phyloP scores from a whole-genome alignment of 2,329 filamentous ascomycete species.

The Alternaria solani region DNA sequence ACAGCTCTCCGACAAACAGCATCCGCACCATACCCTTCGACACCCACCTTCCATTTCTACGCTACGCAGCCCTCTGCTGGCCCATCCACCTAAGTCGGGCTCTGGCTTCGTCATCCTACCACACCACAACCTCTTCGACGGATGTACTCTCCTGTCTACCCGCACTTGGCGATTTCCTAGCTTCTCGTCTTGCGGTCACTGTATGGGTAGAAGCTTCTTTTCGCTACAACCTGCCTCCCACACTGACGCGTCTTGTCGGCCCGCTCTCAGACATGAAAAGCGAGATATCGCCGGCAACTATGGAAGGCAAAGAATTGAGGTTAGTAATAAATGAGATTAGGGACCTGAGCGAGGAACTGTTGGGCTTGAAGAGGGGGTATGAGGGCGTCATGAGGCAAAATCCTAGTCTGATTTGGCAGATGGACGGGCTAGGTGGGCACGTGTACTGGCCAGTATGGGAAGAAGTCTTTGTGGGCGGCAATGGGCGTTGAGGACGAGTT shows the following conservation, averaged over 20 bases:
- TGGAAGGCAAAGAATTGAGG: slow-evolving; percentile 37
- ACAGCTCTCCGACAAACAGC: slow-evolving; percentile 9
- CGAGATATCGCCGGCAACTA: slow-evolving; percentile 31
- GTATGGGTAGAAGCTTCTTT: slow-evolving; percentile 46
- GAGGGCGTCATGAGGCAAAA: slow-evolving; percentile 32
- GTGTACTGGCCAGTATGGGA: slow-evolving; percentile 31
- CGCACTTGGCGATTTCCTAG: slow-evolving; percentile 35
- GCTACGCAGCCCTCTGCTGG: slow-evolving; percentile 44
- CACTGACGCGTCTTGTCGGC: slow-evolving; percentile 39
- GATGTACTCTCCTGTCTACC: slow-evolving; percentile 31
- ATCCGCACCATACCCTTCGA: slow-evolving; percentile 32
- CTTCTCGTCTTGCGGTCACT: slow-evolving; percentile 36
- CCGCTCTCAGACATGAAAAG: slow-evolving; percentile 30
- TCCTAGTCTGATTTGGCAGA: slow-evolving; percentile 43
- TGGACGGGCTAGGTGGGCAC: slow-evolving; percentile 11
- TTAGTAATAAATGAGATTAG: slow-evolving; percentile 33
- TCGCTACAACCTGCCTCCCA: slow-evolving; percentile 41
- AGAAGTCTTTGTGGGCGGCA: not conserved
- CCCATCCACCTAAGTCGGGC: slow-evolving; percentile 43
- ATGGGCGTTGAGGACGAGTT: not conserved
- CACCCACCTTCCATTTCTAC: slow-evolving; percentile 38
- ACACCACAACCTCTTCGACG: slow-evolving; percentile 1
- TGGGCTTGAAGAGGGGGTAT: slow-evolving; percentile 32
- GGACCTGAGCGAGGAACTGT: slow-evolving; percentile 34
- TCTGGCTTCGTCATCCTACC: slow-evolving; percentile 15